A percentile compares a stretch with the other conserved stretches of the same genome.
These are phyloP conservation scores for Eimeria praecox DNA, from an alignment of 169 alveolate species.

Conservation along the genomic window DNA sequence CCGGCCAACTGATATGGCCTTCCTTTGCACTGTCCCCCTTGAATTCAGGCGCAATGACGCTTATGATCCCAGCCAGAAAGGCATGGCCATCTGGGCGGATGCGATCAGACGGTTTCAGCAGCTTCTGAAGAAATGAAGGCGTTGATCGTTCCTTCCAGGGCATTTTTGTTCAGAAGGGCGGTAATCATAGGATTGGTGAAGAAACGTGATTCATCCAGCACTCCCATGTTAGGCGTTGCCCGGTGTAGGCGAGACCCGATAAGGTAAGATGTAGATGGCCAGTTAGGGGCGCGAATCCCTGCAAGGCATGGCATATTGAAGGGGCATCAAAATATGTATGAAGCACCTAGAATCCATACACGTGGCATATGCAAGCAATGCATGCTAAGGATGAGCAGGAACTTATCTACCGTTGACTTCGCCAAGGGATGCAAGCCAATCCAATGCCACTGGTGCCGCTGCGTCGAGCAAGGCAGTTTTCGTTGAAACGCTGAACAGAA, in stretches of 20 bases:
- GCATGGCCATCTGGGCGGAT: neutral
- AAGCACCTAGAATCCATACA: neutral
- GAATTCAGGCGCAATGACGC: neutral
- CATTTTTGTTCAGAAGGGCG: slow-evolving; percentile 58
- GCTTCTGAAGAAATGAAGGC: slow-evolving; percentile 29
- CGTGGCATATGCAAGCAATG: neutral
- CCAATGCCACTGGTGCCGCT: neutral
- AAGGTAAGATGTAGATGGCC: slow-evolving; percentile 51
- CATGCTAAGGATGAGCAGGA: neutral
- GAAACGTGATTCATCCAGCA: slow-evolving; percentile 73
- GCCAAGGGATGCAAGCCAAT: neutral
- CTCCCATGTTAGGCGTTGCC: slow-evolving; percentile 65
- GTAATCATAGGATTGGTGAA: slow-evolving; percentile 68
- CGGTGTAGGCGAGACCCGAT: slow-evolving; percentile 76
- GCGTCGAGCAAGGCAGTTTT: neutral
- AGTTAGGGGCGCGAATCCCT: slow-evolving; percentile 66
- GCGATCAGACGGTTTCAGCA: slow-evolving; percentile 42
- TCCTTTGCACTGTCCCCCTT: neutral
- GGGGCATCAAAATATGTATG: neutral
- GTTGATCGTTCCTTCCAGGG: slow-evolving; percentile 50
- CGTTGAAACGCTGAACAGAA: neutral
- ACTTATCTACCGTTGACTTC: neutral
- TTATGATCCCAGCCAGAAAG: neutral
- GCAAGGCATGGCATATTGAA: neutral
- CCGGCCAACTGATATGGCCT: neutral